These are phyloP conservation scores for Rubia tinctorum DNA, from an alignment of 305 asterid species.

Conservation along the genomic window DNA sequence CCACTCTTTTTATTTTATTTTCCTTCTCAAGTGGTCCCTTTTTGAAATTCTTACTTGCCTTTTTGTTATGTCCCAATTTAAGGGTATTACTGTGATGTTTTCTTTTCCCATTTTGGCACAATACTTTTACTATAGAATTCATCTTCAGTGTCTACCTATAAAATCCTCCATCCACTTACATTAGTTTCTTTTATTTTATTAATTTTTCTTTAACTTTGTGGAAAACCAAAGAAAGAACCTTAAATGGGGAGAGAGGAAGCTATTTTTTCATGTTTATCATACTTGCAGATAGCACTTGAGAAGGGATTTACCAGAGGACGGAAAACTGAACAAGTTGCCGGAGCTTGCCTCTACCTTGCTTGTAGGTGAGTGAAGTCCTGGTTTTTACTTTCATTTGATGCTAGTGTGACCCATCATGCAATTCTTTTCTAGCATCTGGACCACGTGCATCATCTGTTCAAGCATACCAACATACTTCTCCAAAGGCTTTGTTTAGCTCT, in stretches of 20 bases:
- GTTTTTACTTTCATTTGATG: not conserved
- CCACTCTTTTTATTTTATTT: not conserved
- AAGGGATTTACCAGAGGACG: constrained; percentile 26
- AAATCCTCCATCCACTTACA: not conserved
- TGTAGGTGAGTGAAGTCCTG: constrained; percentile 18
- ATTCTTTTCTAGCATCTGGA: not conserved
- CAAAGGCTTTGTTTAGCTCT: not conserved
- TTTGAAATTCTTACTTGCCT: not conserved
- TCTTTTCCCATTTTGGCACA: not conserved
- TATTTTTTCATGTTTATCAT: not conserved
- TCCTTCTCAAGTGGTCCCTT: not conserved
- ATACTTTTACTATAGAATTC: too few species aligned
- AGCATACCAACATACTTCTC: not conserved
- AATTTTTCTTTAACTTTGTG: not conserved
- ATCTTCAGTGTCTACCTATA: not conserved
- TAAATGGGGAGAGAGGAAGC: not conserved
- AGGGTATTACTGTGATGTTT: not conserved
- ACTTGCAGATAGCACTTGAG: constrained; percentile 22
- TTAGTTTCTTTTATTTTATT: not conserved
- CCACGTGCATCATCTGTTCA: not conserved
- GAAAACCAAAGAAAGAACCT: not conserved
- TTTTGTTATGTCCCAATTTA: not conserved
- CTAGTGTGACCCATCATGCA: not conserved
- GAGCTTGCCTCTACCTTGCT: constrained; percentile 30
- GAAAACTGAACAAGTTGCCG: constrained; percentile 25